Evolutionary conservation across 768 basidiomycete species (phyloP).

Genomic region (Tylopilus cervinicoccineus): DNA sequence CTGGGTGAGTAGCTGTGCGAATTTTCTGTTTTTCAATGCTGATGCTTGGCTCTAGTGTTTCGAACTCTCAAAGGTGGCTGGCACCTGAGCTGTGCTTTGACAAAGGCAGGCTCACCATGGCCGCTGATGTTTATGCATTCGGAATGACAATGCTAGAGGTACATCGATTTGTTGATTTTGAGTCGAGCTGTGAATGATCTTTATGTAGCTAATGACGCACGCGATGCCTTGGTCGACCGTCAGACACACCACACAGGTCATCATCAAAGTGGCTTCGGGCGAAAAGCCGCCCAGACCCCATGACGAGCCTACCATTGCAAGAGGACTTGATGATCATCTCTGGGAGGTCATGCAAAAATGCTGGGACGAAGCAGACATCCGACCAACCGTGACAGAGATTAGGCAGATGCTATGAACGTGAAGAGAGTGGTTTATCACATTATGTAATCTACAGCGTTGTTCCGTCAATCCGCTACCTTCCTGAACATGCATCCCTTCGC

Average conservation of each 20-base stretch:
- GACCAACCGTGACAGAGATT: slow-evolving; percentile 41
- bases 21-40: neutral
- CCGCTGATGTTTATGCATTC: slow-evolving; percentile 52
- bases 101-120: slow-evolving; percentile 42
- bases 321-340: slow-evolving; percentile 44
- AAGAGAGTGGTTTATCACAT: no score
- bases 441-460: slow-evolving; percentile 11
- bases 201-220: slow-evolving; percentile 47
- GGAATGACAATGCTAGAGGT: slow-evolving; percentile 60
- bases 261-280: slow-evolving; percentile 41
- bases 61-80: slow-evolving; percentile 42
- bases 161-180: neutral
- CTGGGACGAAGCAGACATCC: slow-evolving; percentile 37
- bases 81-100: slow-evolving; percentile 54
- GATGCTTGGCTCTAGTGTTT: slow-evolving; percentile 19
- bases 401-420: slow-evolving; percentile 14
- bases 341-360: slow-evolving; percentile 44
- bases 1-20: slow-evolving; percentile 21
- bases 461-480: neutral
- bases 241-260: slow-evolving; percentile 49
- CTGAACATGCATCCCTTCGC: slow-evolving; percentile 77
- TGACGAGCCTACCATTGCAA: slow-evolving; percentile 29
- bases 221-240: slow-evolving; percentile 49
- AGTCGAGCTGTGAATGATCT: slow-evolving; percentile 1
- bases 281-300: slow-evolving; percentile 41